Evolutionary conservation across 106 monocot species (phyloP).

Genomic region (Dendrobium nobile): DNA sequence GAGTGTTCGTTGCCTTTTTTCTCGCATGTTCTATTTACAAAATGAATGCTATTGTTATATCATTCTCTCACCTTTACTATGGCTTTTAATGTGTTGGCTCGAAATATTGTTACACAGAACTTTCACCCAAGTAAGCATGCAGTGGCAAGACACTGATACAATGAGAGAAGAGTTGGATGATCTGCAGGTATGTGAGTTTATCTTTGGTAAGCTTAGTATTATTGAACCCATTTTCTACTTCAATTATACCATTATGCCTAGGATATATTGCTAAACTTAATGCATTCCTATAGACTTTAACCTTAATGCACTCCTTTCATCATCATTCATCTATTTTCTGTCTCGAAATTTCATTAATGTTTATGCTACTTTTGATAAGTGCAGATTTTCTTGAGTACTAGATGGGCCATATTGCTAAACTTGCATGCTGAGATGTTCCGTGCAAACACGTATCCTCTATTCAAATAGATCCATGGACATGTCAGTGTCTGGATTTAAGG

Average conservation of each 20-base stretch:
- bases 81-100: not conserved
- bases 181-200: conserved; percentile 58
- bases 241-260: not conserved
- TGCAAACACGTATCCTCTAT: conserved; percentile 83
- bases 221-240: not conserved
- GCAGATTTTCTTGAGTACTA: conserved; percentile 98
- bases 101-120: conserved; percentile 40
- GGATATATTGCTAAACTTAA: not conserved
- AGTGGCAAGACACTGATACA: conserved; percentile 97
- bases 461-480: not conserved
- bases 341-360: conserved; percentile 6
- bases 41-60: not conserved
- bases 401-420: conserved; percentile 96
- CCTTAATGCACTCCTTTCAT: not conserved
- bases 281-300: not conserved
- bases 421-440: conserved; percentile 99
- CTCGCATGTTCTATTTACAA: not conserved
- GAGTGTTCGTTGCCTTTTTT: not conserved
- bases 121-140: conserved; percentile 93
- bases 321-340: not conserved
- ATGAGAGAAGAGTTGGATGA: conserved; percentile 99
- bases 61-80: not conserved
- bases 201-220: not conserved
- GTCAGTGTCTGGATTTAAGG: not conserved
- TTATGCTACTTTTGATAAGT: conserved; percentile 10